A percentile compares a stretch with the other conserved stretches of the same genome.
These are phyloP conservation scores for Vitis cinerea DNA, from an alignment of 164 flowering plant genomes.

Conservation along the genomic window DNA sequence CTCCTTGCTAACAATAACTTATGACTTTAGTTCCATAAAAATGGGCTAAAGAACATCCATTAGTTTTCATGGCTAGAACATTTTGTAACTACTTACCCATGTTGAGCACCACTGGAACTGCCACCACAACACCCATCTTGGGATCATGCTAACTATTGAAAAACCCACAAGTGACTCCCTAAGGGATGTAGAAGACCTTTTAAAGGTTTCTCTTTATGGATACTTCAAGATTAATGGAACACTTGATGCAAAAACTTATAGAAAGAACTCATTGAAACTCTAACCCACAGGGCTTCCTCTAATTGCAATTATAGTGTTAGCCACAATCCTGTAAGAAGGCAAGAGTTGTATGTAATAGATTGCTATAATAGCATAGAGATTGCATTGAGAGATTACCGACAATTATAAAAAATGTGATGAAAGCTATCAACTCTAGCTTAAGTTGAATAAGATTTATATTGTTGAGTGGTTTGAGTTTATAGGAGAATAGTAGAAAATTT, in stretches of 20 bases:
- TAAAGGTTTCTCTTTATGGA: constrained; percentile 63
- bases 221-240: constrained; percentile 61
- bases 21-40: constrained; percentile 65
- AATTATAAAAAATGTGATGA: constrained; percentile 41
- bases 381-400: constrained; percentile 25
- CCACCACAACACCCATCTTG: constrained; percentile 55
- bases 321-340: constrained; percentile 60
- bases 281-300: constrained; percentile 27
- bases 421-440: background rate
- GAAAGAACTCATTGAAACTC: constrained; percentile 55
- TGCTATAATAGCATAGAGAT: constrained; percentile 42
- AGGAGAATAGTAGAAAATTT: too few species aligned
- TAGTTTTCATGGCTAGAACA: constrained; percentile 84
- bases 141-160: constrained; percentile 42
- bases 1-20: constrained; percentile 67
- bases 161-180: constrained; percentile 86
- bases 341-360: constrained; percentile 59
- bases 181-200: constrained; percentile 70
- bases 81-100: constrained; percentile 64
- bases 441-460: too few species aligned
- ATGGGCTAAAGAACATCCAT: constrained; percentile 70
- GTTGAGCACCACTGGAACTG: constrained; percentile 62
- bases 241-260: constrained; percentile 42
- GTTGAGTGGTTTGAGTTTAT: too few species aligned
- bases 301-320: constrained; percentile 22